Evolutionary conservation across 139 green algal genomes (phyloP), one percentile per base, ranked within the genome.

Genomic region (Chlorella sp.): DNA sequence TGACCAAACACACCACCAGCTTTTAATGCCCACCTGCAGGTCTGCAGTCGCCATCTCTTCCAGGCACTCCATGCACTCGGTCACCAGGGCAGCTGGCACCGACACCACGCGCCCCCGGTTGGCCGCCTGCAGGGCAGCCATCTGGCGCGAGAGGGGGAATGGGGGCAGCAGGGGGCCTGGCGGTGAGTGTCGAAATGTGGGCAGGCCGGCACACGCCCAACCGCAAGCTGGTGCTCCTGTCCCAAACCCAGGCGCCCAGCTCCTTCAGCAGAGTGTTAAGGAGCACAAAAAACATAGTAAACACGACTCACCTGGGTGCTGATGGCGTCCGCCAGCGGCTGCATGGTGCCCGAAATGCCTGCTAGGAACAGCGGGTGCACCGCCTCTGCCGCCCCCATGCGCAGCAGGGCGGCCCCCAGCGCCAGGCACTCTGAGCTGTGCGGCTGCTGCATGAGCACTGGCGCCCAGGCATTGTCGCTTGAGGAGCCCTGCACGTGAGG

Each of bases 291-390:
- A 44, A 46, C 32, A 80, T 16, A 14, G 32, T 16, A 43, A 81
- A 4, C 36, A 16, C 40, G 46, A 13, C 69, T 5, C 38, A 46
- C 74, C 74, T 81, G 82, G 46, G 65, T 60, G 69, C 41, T 81
- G 58, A 79, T 36, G 7, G 43, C 60, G 3, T 73, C 77, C 28
- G 77, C 77, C 58, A 83, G 58, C 22, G 44, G 77, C 81, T 76
- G 84, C 75, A 84, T 72, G 30, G 30, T 48, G n/a, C 69, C 73
- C 36, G 60, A 32, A 9, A 78, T 38, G 9, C 72, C 73, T 20
- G 76, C 86, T 54, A 87, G 60, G 32, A 87, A 68, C 38, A 87
- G 68, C 32, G 78, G 84, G 77, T 87, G 84, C 58, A 87, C 28
- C 62, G 86, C 70, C 43, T 87, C 79, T 7, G 81, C 60, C 4